These are phyloP conservation scores for Cyclotella choctawhatcheeana DNA, from an alignment of 108 stramenopile species.

Conservation along the genomic window DNA sequence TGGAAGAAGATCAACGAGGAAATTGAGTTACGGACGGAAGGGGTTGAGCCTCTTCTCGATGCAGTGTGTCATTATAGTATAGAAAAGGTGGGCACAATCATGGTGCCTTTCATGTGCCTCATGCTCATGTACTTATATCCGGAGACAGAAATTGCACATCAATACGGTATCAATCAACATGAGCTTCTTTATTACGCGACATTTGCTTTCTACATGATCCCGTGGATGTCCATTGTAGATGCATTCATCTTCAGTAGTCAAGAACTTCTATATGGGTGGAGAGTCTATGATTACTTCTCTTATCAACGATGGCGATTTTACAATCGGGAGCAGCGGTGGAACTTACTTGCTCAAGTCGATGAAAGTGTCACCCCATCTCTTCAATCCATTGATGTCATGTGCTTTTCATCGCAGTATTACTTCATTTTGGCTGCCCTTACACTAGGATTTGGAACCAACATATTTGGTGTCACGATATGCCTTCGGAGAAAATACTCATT, in stretches of 20 bases:
- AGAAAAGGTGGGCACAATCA: slow-evolving; percentile 54
- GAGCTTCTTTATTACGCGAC: slow-evolving; percentile 83
- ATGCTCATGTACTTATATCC: slow-evolving; percentile 63
- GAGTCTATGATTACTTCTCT: slow-evolving; percentile 85
- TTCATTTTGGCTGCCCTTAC: slow-evolving; percentile 73
- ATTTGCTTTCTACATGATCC: slow-evolving; percentile 75
- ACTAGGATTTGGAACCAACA: slow-evolving; percentile 69
- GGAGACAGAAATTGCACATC: slow-evolving; percentile 71
- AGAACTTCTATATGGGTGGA: slow-evolving; percentile 89
- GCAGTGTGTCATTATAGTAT: slow-evolving; percentile 65
- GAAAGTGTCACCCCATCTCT: slow-evolving; percentile 73
- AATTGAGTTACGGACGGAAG: slow-evolving; percentile 79
- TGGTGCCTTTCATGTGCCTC: slow-evolving; percentile 68
- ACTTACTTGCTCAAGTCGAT: slow-evolving; percentile 67
- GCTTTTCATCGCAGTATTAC: slow-evolving; percentile 88
- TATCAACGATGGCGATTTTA: slow-evolving; percentile 85
- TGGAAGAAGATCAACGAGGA: slow-evolving; percentile 82
- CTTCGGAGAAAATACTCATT: slow-evolving; percentile 73
- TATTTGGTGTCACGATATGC: slow-evolving; percentile 79
- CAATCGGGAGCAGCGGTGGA: slow-evolving; percentile 81
- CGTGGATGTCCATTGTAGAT: slow-evolving; percentile 67
- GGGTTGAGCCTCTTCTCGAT: slow-evolving; percentile 83
- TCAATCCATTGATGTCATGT: slow-evolving; percentile 81
- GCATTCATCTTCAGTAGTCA: slow-evolving; percentile 81
- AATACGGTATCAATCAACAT: slow-evolving; percentile 74